A percentile compares a stretch with the other conserved stretches of the same genome.
These are phyloP conservation scores for Phytophthora sansomeana DNA, from an alignment of 352 stramenopile genomes.

Conservation along the genomic window DNA sequence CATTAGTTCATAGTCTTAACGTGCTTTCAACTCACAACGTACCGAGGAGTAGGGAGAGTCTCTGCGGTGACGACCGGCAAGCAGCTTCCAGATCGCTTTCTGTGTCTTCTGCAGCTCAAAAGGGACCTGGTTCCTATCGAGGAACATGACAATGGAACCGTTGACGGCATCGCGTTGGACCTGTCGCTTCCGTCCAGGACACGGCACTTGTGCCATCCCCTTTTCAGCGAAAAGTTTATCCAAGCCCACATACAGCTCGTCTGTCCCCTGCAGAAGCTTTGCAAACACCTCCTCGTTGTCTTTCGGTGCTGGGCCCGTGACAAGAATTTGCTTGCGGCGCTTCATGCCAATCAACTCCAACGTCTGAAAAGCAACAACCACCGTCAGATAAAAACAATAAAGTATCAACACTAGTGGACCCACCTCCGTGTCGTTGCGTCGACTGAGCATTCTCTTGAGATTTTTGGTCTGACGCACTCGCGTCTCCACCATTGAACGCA, in stretches of 20 bases:
- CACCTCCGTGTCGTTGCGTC: conserved; percentile 33
- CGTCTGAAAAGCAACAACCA: conserved; percentile 14
- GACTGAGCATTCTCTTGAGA: conserved; percentile 45
- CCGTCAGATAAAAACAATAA: neutral
- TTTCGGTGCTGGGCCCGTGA: conserved; percentile 3
- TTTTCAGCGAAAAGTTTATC: conserved; percentile 31
- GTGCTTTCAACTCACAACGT: neutral
- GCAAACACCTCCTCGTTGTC: conserved; percentile 34
- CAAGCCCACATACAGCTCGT: conserved; percentile 28
- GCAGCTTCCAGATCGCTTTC: conserved; percentile 36
- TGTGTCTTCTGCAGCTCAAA: conserved; percentile 36
- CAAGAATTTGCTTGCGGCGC: conserved; percentile 26
- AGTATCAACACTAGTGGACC: neutral
- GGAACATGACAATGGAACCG: conserved; percentile 26
- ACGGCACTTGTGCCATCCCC: conserved; percentile 25
- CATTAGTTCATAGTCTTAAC: conserved; percentile 4
- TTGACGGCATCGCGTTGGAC: conserved; percentile 23
- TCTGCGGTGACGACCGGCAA: conserved; percentile 27
- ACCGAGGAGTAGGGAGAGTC: conserved; percentile 27
- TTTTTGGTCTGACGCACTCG: conserved; percentile 42
- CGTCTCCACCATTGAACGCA: conserved; percentile 19
- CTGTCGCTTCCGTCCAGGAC: conserved; percentile 24
- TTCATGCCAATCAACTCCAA: conserved; percentile 35
- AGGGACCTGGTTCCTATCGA: conserved; percentile 41
- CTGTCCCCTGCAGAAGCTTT: conserved; percentile 31